Evolutionary conservation across 805 yeast species (phyloP).

Genomic region (Phaffomyces thermotolerans): DNA sequence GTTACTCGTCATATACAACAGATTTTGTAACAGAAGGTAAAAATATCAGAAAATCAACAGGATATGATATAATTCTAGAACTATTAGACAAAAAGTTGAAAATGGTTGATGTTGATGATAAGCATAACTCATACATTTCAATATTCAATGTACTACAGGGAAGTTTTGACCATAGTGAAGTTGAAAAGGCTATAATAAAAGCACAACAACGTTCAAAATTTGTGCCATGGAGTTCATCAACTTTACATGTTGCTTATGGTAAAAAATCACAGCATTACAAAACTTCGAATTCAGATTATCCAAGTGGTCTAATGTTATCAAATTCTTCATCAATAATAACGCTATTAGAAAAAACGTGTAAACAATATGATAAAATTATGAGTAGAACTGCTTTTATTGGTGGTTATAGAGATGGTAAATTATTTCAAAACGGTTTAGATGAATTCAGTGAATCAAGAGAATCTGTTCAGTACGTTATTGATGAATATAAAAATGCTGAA

Average conservation of each 20-base stretch:
- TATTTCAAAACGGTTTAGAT: slow-evolving; percentile 32
- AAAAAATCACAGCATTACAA: slow-evolving; percentile 53
- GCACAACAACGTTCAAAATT: slow-evolving; percentile 64
- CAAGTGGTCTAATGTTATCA: slow-evolving; percentile 77
- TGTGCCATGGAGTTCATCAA: slow-evolving; percentile 80
- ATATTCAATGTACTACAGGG: slow-evolving; percentile 66
- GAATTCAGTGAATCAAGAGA: slow-evolving; percentile 78
- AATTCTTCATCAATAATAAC: slow-evolving; percentile 73
- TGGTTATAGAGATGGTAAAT: slow-evolving; percentile 47
- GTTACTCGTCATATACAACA: slow-evolving; percentile 71
- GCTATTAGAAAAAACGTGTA: slow-evolving; percentile 57
- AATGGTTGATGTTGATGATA: slow-evolving; percentile 49
- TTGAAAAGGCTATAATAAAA: slow-evolving; percentile 57
- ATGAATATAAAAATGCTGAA: slow-evolving; percentile 70
- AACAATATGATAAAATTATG: slow-evolving; percentile 74
- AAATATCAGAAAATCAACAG: slow-evolving; percentile 62
- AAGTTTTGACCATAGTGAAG: slow-evolving; percentile 55
- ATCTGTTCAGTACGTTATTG: slow-evolving; percentile 67
- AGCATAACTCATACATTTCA: slow-evolving; percentile 52
- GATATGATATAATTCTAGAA: slow-evolving; percentile 80
- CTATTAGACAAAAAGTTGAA: slow-evolving; percentile 70
- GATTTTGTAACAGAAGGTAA: slow-evolving; percentile 55
- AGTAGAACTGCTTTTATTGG: slow-evolving; percentile 79
- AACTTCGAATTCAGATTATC: slow-evolving; percentile 33
- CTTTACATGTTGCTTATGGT: slow-evolving; percentile 73